A percentile compares a stretch with the other conserved stretches of the same genome.
Conservation (phyloP, 805 yeast genomes). For the Candida alai region DNA sequence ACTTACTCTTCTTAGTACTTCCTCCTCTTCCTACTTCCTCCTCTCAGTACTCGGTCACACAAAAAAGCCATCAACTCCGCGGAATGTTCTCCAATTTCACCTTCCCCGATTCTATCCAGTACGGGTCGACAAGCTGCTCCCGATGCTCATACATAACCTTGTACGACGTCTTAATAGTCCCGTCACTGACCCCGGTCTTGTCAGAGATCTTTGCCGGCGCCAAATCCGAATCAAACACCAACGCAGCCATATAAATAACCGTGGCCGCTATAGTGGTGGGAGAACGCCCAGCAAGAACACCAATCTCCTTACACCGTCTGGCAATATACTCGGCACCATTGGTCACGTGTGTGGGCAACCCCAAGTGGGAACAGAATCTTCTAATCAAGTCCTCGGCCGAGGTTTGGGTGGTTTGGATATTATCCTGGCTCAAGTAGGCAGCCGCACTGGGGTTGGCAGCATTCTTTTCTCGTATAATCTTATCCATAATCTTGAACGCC, state of each 20-base stretch:
- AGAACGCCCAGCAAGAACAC: constrained; percentile 92
- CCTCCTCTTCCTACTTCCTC: too few relatives aligned
- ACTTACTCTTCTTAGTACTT: too few relatives aligned
- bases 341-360: constrained; percentile 77
- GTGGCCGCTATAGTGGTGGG: constrained; percentile 98
- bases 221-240: constrained; percentile 76
- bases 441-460: constrained; percentile 40
- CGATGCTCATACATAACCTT: constrained; percentile 74
- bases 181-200: constrained; percentile 93
- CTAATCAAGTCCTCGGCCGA: constrained; percentile 93
- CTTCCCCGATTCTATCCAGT: constrained; percentile 69
- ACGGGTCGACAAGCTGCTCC: constrained; percentile 62
- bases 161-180: constrained; percentile 91
- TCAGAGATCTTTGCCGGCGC: constrained; percentile 82
- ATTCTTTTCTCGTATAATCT: constrained; percentile 53
- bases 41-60: too few relatives aligned
- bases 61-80: too few relatives aligned
- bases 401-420: constrained; percentile 72
- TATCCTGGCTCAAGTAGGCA: constrained; percentile 41
- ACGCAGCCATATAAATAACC: constrained; percentile 88
- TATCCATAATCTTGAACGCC: constrained; percentile 78
- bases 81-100: constrained; percentile 48
- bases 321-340: constrained; percentile 94
- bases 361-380: constrained; percentile 93
- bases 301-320: constrained; percentile 81